Conservation (phyloP, 306 rosid species). For the Castanea crenata region DNA sequence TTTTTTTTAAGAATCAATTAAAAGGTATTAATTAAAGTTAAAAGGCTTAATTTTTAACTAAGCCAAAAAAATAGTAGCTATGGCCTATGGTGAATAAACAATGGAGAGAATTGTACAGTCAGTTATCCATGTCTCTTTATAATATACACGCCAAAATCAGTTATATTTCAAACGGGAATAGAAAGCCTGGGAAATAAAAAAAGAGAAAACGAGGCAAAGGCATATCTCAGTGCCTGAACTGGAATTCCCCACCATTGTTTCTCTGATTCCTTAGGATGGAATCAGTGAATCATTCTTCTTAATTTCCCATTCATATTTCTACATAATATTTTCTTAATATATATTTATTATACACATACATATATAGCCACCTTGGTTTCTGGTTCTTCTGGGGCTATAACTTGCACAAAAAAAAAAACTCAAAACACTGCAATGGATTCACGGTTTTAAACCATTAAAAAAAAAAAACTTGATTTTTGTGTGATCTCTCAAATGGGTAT, state of each 20-base stretch:
- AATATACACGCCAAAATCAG: slow-evolving; percentile 34
- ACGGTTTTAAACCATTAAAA: slow-evolving; percentile 11
- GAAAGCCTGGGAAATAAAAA: slow-evolving; percentile 18
- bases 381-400: neutral
- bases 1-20: too few species aligned
- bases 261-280: slow-evolving; percentile 71
- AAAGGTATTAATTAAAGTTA: neutral
- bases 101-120: slow-evolving; percentile 35
- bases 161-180: slow-evolving; percentile 42
- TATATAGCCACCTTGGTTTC: neutral
- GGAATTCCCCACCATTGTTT: slow-evolving; percentile 36
- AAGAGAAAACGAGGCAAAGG: neutral
- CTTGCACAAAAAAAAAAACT: neutral
- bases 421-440: neutral
- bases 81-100: neutral
- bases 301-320: neutral
- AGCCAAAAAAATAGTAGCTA: too few species aligned
- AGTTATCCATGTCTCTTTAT: neutral
- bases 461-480: neutral
- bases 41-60: neutral
- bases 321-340: neutral
- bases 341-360: neutral
- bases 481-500: slow-evolving; percentile 37
- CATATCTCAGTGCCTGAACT: slow-evolving; percentile 13
- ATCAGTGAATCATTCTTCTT: slow-evolving; percentile 54